A percentile compares a stretch with the other conserved stretches of the same genome.
Conservation (phyloP, 2,329 filamentous ascomycete species). For the Clonostachys rhizophaga region DNA sequence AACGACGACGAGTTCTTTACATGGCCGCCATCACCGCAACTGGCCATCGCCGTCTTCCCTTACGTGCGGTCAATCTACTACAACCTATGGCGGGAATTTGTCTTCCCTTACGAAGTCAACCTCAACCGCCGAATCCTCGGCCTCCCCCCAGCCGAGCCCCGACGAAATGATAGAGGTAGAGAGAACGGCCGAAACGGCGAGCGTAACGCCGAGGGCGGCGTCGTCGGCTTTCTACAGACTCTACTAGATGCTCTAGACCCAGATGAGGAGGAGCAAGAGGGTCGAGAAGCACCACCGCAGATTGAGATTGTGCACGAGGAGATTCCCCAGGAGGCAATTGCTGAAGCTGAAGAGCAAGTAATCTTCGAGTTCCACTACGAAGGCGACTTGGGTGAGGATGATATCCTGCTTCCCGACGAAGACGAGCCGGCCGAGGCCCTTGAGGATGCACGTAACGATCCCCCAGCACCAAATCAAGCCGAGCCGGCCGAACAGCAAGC, state of each 20-base stretch:
- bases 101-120: slow-evolving; percentile 38
- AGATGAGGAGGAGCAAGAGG: slow-evolving; percentile 12
- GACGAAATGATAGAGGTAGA: slow-evolving; percentile 1
- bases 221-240: slow-evolving; percentile 27
- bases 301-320: slow-evolving; percentile 3
- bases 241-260: slow-evolving; percentile 28
- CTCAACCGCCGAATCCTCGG: slow-evolving; percentile 43
- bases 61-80: slow-evolving; percentile 38
- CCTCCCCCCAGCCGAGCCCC: slow-evolving; percentile 19
- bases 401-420: neutral
- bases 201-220: slow-evolving; percentile 18
- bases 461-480: too few species aligned
- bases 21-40: slow-evolving; percentile 50
- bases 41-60: slow-evolving; percentile 45
- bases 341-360: slow-evolving; percentile 27
- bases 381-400: slow-evolving; percentile 9
- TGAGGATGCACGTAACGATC: too few species aligned
- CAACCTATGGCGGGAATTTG: slow-evolving; percentile 37
- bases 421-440: neutral
- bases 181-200: slow-evolving; percentile 6
- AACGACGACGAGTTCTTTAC: slow-evolving; percentile 36
- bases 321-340: neutral
- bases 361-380: neutral
- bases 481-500: neutral
- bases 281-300: slow-evolving; percentile 6